Conservation (phyloP, 1,139 yeast genomes). For the Nakaseomyces sp. region DNA sequence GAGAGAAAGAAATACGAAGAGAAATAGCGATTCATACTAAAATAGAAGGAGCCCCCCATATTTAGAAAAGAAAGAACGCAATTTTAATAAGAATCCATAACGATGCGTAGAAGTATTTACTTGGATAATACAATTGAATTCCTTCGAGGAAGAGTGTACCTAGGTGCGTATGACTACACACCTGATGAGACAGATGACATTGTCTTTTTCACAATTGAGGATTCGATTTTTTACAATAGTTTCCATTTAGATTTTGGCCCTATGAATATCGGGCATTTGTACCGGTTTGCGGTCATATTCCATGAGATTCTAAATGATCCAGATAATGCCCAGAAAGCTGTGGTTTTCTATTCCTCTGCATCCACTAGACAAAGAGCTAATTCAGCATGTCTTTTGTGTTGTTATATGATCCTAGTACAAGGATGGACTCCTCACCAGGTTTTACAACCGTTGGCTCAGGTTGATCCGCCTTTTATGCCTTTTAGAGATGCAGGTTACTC, state of each 20-base stretch:
- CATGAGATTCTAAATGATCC: conserved; percentile 87
- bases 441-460: conserved; percentile 84
- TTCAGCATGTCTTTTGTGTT: conserved; percentile 87
- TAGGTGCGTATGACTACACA: conserved; percentile 76
- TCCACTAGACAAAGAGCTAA: conserved; percentile 79
- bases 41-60: no score
- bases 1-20: no score
- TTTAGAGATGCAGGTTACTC: conserved; percentile 97
- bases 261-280: conserved; percentile 81
- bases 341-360: conserved; percentile 79
- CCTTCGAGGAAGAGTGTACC: conserved; percentile 63
- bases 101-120: conserved; percentile 7
- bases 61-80: background rate
- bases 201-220: conserved; percentile 88
- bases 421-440: conserved; percentile 99
- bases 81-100: background rate
- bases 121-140: conserved; percentile 32
- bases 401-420: conserved; percentile 91
- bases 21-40: no score
- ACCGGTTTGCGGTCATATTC: conserved; percentile 87
- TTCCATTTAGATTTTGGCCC: conserved; percentile 97
- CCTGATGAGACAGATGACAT: conserved; percentile 71
- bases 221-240: conserved; percentile 80
- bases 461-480: conserved; percentile 88
- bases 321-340: conserved; percentile 76